Base-by-base conservation (phyloP, 108 stramenopile genomes). In the Aureococcus anophagefferens region DNA sequence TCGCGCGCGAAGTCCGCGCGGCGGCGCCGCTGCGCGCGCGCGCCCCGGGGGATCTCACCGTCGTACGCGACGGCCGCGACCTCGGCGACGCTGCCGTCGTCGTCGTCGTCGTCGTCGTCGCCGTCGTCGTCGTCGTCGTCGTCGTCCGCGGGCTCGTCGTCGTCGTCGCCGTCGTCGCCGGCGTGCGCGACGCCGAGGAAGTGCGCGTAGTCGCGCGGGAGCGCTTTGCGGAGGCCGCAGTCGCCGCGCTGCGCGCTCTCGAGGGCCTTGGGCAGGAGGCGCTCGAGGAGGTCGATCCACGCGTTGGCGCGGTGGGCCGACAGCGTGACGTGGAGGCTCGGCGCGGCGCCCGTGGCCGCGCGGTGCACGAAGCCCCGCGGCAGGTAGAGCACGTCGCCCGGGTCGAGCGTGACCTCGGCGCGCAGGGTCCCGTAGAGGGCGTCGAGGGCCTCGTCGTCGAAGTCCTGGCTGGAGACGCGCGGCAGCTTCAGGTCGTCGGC, bases 291-390 rank as follows among this genome's bases (percentile, higher is more conserved):
- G 73, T 97, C 96, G 3, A 83, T 86, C 94, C 94, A 95, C 18
- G 90, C 83, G 92, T 92, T 92, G 70, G 90, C 85, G 75, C 91
- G 91, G 87, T 90, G 93, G 29, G 92, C 83, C 30, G 90, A 91
- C n/a, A 97, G 85, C 11, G 96, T 99, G 44, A 99, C 75, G 77
- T 99, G 98, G 33, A 97, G 79, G 17, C 94, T 95, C 74, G 92
- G 90, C 67, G 82, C 74, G 63, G 70, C 62, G 17, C 71, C 67
- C 64, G 32, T 33, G 34, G 18, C 25, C 4, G 30, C 33, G 69
- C 96, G 94, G 77, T 97, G 98, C 69, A 96, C 91, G 92, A 92
- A 96, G 35, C 98, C 98, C 36, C 98, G 79, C 21, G 96, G 96
- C 67, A 97, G 79, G 77, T 97, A 97, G 64, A 97, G 72, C 0